Evolutionary conservation across 2,329 filamentous ascomycete species (phyloP).

Genomic region (Rutstroemia sp.): DNA sequence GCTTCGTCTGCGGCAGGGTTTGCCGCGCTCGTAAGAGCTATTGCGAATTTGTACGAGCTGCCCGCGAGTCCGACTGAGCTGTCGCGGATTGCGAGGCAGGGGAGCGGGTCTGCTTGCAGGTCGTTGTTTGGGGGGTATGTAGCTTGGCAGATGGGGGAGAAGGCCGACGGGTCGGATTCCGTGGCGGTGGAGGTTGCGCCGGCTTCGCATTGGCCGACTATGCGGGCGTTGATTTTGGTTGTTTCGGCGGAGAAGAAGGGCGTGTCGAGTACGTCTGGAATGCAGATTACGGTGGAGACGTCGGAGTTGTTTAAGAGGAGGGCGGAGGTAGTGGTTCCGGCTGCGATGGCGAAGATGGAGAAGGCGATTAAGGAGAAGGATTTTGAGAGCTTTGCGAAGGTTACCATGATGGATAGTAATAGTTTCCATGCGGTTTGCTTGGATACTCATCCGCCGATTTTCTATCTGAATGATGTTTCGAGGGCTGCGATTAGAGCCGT

Average conservation of each 20-base stretch:
- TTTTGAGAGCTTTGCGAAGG: conserved; percentile 78
- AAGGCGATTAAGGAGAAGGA: conserved; percentile 69
- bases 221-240: conserved; percentile 88
- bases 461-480: conserved; percentile 95
- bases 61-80: conserved; percentile 75
- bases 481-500: conserved; percentile 81
- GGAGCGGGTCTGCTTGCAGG: conserved; percentile 89
- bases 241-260: conserved; percentile 93
- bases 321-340: conserved; percentile 69
- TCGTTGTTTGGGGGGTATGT: conserved; percentile 94
- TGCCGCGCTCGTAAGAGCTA: conserved; percentile 68
- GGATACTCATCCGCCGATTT: conserved; percentile 95
- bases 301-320: conserved; percentile 79
- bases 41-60: conserved; percentile 87
- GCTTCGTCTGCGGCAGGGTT: conserved; percentile 65
- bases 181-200: conserved; percentile 82
- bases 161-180: conserved; percentile 76
- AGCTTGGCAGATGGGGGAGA: conserved; percentile 77
- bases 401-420: conserved; percentile 97
- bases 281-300: conserved; percentile 94
- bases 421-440: conserved; percentile 92
- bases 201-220: conserved; percentile 86
- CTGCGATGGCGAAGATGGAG: conserved; percentile 79
- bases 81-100: conserved; percentile 83
- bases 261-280: conserved; percentile 84